phyloP scores from a whole-genome alignment of 495 filamentous ascomycete genomes.

The Penicillium herquei region DNA sequence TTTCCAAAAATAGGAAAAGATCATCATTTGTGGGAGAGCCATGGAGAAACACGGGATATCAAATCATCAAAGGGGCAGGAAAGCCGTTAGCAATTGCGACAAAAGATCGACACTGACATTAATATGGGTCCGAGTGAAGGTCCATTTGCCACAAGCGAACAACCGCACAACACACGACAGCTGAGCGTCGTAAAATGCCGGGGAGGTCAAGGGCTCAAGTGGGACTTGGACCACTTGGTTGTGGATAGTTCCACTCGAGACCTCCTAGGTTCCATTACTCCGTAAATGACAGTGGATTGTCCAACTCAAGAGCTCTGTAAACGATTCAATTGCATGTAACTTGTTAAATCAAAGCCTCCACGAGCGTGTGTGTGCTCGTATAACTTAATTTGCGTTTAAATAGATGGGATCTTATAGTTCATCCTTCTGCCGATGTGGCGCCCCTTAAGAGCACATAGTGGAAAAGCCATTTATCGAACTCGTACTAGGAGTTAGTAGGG shows the following conservation, averaged over 20 bases:
- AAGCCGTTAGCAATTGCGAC: not conserved
- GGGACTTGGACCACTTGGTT: not conserved
- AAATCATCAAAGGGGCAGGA: not conserved
- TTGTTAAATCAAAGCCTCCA: not conserved
- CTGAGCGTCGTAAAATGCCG: not conserved
- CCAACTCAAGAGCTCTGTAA: not conserved
- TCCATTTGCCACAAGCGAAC: not conserved
- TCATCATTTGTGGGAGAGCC: no score
- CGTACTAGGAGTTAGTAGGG: no score
- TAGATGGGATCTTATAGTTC: not conserved
- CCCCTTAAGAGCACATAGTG: no score
- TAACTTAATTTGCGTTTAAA: not conserved
- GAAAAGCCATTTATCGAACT: no score
- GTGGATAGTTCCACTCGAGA: no score
- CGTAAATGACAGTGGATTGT: not conserved
- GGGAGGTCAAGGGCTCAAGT: not conserved
- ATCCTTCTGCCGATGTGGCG: not conserved
- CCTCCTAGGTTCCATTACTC: no score
- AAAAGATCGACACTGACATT: not conserved
- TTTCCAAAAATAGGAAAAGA: no score
- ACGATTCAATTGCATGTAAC: not conserved
- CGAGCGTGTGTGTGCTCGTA: not conserved
- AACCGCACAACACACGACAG: not conserved
- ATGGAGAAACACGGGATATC: not conserved
- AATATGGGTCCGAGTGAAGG: not conserved